A percentile compares a stretch with the other conserved stretches of the same genome.
Evolutionary conservation across 2,329 filamentous ascomycete genomes (phyloP).

Genomic region (Penicillium sp.): DNA sequence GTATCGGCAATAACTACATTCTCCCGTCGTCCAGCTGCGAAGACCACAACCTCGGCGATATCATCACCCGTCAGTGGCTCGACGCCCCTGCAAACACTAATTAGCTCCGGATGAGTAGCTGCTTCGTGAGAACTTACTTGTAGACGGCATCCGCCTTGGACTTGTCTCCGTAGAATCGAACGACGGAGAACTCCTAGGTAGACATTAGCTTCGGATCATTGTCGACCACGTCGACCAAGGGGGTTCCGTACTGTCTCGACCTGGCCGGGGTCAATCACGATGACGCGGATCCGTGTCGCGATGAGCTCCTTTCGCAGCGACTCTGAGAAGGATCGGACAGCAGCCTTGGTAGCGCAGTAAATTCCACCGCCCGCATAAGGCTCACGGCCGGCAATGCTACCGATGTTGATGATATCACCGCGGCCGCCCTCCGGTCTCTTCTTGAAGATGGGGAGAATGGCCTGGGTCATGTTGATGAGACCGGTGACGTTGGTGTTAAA

Average conservation of each 20-base stretch:
- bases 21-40: slow-evolving; percentile 75
- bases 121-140: slow-evolving; percentile 53
- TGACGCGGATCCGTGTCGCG: slow-evolving; percentile 73
- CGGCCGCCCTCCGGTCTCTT: slow-evolving; percentile 64
- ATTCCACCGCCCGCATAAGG: slow-evolving; percentile 82
- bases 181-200: slow-evolving; percentile 74
- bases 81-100: slow-evolving; percentile 55
- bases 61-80: slow-evolving; percentile 86
- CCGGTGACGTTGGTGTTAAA: slow-evolving; percentile 91
- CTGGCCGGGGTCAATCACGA: slow-evolving; percentile 87
- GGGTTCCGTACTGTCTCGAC: slow-evolving; percentile 69
- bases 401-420: slow-evolving; percentile 95
- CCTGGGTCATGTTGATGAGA: slow-evolving; percentile 95
- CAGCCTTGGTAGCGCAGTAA: slow-evolving; percentile 91
- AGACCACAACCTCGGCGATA: slow-evolving; percentile 87
- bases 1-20: slow-evolving; percentile 90
- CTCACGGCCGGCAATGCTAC: slow-evolving; percentile 85
- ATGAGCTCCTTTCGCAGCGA: slow-evolving; percentile 79
- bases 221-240: background rate
- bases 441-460: slow-evolving; percentile 78
- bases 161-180: slow-evolving; percentile 86
- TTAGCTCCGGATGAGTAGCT: background rate
- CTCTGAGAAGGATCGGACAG: slow-evolving; percentile 80
- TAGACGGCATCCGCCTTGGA: slow-evolving; percentile 87
- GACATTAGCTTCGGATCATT: slow-evolving; percentile 4